Evolutionary conservation across 2,329 filamentous ascomycete genomes (phyloP).

Genomic region (Alternaria sp.): DNA sequence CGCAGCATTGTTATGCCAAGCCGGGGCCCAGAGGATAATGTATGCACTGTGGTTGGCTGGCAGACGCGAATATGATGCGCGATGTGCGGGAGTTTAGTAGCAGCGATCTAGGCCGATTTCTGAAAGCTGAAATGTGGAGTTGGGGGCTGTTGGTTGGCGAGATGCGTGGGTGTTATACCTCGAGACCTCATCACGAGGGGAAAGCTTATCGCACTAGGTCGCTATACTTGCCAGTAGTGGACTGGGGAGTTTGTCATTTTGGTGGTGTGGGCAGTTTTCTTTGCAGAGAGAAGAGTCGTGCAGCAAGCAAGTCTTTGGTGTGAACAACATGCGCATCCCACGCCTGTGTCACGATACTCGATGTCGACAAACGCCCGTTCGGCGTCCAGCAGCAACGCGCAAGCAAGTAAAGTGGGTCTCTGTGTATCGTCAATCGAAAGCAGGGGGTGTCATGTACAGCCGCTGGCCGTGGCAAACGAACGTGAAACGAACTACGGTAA

Average conservation of each 20-base stretch:
- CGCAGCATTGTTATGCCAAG: not conserved
- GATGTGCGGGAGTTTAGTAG: not conserved
- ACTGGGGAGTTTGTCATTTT: not conserved
- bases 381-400: constrained; percentile 1
- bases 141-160: not conserved
- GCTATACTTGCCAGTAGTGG: not conserved
- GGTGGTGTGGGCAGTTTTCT: not conserved
- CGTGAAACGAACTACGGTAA: constrained; percentile 14
- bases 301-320: not conserved
- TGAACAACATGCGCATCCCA: not conserved
- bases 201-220: not conserved
- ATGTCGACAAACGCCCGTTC: not conserved
- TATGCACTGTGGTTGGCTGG: constrained; percentile 1
- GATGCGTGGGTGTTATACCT: not conserved
- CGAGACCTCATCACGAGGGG: constrained; percentile 2
- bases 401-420: not conserved
- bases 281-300: not conserved
- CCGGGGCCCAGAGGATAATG: not conserved
- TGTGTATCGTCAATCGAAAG: not conserved
- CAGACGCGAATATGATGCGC: not conserved
- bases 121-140: constrained; percentile 1
- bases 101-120: not conserved
- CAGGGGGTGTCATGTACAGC: not conserved
- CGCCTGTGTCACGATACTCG: not conserved
- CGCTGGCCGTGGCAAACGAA: constrained; percentile 3